Conservation (phyloP, 805 yeast genomes). For the Clavispora asparagi region DNA sequence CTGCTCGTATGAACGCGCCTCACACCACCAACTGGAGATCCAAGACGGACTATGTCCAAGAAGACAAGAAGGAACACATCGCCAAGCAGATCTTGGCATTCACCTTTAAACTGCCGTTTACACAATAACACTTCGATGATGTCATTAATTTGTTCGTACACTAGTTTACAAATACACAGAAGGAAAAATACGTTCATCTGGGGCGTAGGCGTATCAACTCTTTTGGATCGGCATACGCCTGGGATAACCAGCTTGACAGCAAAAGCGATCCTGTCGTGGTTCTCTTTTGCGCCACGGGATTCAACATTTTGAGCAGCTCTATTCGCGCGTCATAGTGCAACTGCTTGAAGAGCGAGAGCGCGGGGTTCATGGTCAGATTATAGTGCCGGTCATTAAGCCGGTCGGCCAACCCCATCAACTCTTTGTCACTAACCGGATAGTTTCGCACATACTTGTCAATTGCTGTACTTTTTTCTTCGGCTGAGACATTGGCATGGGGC, state of each 20-base stretch:
- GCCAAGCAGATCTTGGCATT: not conserved
- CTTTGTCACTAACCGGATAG: conserved; percentile 23
- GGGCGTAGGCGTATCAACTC: conserved; percentile 21
- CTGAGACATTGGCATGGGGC: conserved; percentile 30
- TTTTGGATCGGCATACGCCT: conserved; percentile 35
- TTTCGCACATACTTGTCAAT: conserved; percentile 18
- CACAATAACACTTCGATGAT: not conserved
- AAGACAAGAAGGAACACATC: not conserved
- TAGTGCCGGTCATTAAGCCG: conserved; percentile 20
- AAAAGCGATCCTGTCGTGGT: conserved; percentile 18
- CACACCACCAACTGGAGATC: not conserved
- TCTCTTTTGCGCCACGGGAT: conserved; percentile 26
- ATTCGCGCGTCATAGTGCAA: conserved; percentile 35
- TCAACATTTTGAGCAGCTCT: conserved; percentile 27
- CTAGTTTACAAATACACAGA: not conserved
- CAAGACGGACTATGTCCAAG: not conserved
- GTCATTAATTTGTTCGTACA: not conserved
- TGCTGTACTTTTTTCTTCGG: conserved; percentile 17
- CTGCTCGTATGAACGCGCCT: not conserved
- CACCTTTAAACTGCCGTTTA: not conserved
- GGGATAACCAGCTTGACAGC: conserved; percentile 32
- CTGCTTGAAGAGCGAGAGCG: conserved; percentile 27
- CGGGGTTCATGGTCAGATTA: conserved; percentile 22
- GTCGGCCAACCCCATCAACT: conserved; percentile 19
- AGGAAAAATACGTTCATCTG: not conserved